Conservation (phyloP, 2,329 filamentous ascomycete species). For the Hymenoscyphus albidus region DNA sequence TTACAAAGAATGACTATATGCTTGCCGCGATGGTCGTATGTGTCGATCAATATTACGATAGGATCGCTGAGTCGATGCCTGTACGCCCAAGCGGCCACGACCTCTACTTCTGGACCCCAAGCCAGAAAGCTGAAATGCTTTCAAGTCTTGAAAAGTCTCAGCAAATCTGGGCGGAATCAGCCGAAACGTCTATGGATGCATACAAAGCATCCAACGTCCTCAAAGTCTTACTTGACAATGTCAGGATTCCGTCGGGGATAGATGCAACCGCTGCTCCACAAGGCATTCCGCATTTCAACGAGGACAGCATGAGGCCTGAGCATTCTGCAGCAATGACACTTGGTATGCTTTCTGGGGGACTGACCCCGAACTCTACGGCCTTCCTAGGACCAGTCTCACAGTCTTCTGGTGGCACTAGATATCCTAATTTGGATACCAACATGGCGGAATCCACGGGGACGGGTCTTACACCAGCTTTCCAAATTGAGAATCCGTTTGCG, state of each 20-base stretch:
- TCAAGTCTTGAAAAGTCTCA: slow-evolving; percentile 66
- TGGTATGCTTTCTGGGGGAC: slow-evolving; percentile 62
- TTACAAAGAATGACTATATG: slow-evolving; percentile 80
- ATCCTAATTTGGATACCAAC: slow-evolving; percentile 30
- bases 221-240: slow-evolving; percentile 78
- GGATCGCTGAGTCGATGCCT: slow-evolving; percentile 36
- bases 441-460: slow-evolving; percentile 35
- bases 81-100: slow-evolving; percentile 41
- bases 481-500: slow-evolving; percentile 30
- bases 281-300: slow-evolving; percentile 31
- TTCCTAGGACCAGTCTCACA: slow-evolving; percentile 37
- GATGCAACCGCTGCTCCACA: slow-evolving; percentile 26
- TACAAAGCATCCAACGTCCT: slow-evolving; percentile 80
- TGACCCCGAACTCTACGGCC: slow-evolving; percentile 43
- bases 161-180: slow-evolving; percentile 75
- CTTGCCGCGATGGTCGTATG: slow-evolving; percentile 81
- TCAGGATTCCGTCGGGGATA: slow-evolving; percentile 49
- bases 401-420: slow-evolving; percentile 29
- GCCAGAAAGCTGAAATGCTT: slow-evolving; percentile 72
- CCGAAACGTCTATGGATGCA: slow-evolving; percentile 79
- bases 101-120: slow-evolving; percentile 52
- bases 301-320: slow-evolving; percentile 57
- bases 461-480: slow-evolving; percentile 42
- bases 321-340: slow-evolving; percentile 65
- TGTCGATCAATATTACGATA: slow-evolving; percentile 74